Conservation (phyloP, 768 basidiomycete genomes). For the Hortiboletus campestris region DNA sequence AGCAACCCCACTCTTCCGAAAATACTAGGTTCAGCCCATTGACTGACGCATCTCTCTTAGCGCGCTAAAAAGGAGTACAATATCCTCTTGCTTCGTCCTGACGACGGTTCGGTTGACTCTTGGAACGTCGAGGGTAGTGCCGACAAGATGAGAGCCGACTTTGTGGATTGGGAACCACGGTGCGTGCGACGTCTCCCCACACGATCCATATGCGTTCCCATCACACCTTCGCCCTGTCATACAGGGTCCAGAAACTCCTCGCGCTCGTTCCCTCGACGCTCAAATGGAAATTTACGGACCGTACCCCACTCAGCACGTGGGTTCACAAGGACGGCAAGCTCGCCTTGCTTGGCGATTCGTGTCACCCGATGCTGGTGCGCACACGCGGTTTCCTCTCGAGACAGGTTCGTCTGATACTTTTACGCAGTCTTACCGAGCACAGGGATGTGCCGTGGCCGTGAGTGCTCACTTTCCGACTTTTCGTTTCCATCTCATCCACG, state of each 20-base stretch:
- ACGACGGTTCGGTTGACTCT: slow-evolving; percentile 40
- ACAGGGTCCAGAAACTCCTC: slow-evolving; percentile 47
- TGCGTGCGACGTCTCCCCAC: slow-evolving; percentile 18
- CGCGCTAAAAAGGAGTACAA: slow-evolving; percentile 43
- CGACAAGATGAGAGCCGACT: slow-evolving; percentile 29
- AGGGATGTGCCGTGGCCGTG: slow-evolving; percentile 56
- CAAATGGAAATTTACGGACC: slow-evolving; percentile 41
- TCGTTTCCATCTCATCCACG: background rate
- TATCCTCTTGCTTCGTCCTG: slow-evolving; percentile 44
- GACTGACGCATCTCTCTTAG: slow-evolving; percentile 7
- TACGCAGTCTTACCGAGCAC: slow-evolving; percentile 48
- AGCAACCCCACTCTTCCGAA: no score
- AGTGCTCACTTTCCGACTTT: slow-evolving; percentile 5
- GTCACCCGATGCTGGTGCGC: slow-evolving; percentile 52
- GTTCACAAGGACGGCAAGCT: slow-evolving; percentile 43
- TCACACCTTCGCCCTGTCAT: background rate
- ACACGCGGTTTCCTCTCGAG: background rate
- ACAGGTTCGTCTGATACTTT: background rate
- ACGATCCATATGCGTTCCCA: background rate
- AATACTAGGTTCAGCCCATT: slow-evolving; percentile 3
- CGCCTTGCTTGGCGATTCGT: slow-evolving; percentile 51
- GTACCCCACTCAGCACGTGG: slow-evolving; percentile 48
- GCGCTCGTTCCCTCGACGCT: slow-evolving; percentile 33
- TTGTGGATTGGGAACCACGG: slow-evolving; percentile 49
- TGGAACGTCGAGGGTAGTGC: slow-evolving; percentile 41